phyloP scores from a whole-genome alignment of 176 grass and related monocot species.

The Microstegium vimineum region DNA sequence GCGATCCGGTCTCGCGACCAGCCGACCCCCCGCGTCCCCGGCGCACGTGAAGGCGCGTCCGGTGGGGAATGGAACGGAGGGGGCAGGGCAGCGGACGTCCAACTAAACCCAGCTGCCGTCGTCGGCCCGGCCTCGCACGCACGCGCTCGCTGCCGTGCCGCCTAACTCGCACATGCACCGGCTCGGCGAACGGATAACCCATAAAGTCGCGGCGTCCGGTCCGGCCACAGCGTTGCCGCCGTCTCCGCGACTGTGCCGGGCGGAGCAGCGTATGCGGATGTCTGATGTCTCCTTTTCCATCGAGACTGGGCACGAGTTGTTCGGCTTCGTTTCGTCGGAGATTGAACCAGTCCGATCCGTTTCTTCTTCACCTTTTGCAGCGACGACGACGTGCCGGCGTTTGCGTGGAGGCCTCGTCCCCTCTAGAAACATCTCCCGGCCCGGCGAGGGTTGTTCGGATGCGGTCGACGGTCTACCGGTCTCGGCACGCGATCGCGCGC shows the following conservation, averaged over 20 bases:
- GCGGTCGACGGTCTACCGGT: constrained; percentile 20
- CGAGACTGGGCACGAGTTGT: background rate
- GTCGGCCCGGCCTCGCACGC: background rate
- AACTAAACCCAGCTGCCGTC: background rate
- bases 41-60: constrained; percentile 30
- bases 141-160: background rate
- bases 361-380: background rate
- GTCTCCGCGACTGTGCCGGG: background rate
- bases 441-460: constrained; percentile 9
- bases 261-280: background rate
- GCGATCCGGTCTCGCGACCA: background rate
- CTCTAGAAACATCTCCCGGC: constrained; percentile 25
- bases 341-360: background rate
- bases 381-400: constrained; percentile 11
- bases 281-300: background rate
- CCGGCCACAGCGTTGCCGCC: background rate
- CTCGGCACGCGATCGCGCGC: constrained; percentile 18
- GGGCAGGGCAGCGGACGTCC: background rate
- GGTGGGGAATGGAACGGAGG: background rate
- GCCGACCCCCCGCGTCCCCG: background rate
- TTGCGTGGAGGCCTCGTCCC: constrained; percentile 1
- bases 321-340: background rate
- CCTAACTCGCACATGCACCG: background rate
- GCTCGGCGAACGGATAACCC: background rate
- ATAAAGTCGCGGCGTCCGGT: no score